phyloP scores from a whole-genome alignment of 192 early-diverging fungal genomes.

The Umbelopsis sp. region DNA sequence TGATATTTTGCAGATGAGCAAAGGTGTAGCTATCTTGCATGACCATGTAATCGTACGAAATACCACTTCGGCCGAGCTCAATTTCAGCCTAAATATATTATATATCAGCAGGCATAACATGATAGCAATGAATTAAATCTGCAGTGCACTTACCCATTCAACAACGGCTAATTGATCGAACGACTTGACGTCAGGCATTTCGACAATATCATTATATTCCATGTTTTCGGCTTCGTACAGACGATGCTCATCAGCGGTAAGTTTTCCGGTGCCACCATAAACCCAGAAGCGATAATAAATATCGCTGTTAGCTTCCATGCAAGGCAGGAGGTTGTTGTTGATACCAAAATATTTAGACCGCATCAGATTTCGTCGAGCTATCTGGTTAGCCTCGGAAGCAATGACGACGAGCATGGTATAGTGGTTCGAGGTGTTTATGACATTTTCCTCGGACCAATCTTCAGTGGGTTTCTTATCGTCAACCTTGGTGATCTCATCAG shows the following conservation, averaged over 20 bases:
- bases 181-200: slow-evolving; percentile 21
- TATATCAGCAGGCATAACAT: not conserved
- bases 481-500: slow-evolving; percentile 5
- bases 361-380: slow-evolving; percentile 48
- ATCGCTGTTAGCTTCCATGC: slow-evolving; percentile 43
- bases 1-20: slow-evolving; percentile 34
- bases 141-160: slow-evolving; percentile 30
- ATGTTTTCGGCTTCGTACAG: slow-evolving; percentile 52
- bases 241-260: slow-evolving; percentile 29
- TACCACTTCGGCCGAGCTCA: slow-evolving; percentile 6
- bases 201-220: slow-evolving; percentile 53
- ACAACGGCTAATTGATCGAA: slow-evolving; percentile 29
- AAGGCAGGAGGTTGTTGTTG: slow-evolving; percentile 53
- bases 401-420: slow-evolving; percentile 54
- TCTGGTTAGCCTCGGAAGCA: slow-evolving; percentile 42
- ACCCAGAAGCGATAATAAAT: slow-evolving; percentile 54
- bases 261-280: slow-evolving; percentile 29
- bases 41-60: slow-evolving; percentile 51
- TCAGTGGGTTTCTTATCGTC: not conserved
- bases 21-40: slow-evolving; percentile 39
- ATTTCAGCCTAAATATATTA: slow-evolving; percentile 28
- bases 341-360: slow-evolving; percentile 59
- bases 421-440: slow-evolving; percentile 39
- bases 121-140: not conserved
- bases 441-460: not conserved